Evolutionary conservation across 768 basidiomycete genomes (phyloP), one percentile per base, ranked within the genome.

Genomic region (Pleurotus eryngii): DNA sequence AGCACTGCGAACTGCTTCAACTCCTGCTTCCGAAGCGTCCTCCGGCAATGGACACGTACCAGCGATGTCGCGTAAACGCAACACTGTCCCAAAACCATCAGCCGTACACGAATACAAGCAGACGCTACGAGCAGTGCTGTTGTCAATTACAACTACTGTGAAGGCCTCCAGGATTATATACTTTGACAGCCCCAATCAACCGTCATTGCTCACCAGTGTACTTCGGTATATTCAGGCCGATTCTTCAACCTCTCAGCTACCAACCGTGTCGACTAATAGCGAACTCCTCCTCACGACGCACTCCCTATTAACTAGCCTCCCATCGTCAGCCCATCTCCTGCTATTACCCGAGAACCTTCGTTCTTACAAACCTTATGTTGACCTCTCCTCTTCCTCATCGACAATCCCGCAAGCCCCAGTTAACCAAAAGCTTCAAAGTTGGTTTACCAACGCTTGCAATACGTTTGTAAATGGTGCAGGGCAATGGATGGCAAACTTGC

Each of bases 301-400:
- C 46, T 69, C 77, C 1, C 73, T 96, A 24, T 77, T 98, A 17
- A 74, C 79, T 22, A 78, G 79, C 7, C 79, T 96, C 20, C 93
- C 93, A 0, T 94, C 95, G 0, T 89, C 92, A 0, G 84, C 89
- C 22, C 90, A 94, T 61, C 84, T 95, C 59, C 81, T 86, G 14
- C 79, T 92, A 55, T 80, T 98, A 0, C 92, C 94, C 0, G 65
- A 76, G 1, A 80, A 76, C 58, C 80, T 98, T 59, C 81, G 80
- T 61, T 79, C 81, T 4, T 97, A 95, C 70, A 90, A 86, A 63
- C 95, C 95, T 7, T 95, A 91, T 68, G 82, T 96, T 59, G 88
- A 94, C 63, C 72, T 86, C 5, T 73, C 77, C 7, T 84, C 90
- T 0, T 68, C 83, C 0, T 81, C 84, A 3, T 77, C 84, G 15